Evolutionary conservation across 345 rosid genomes (phyloP).

Genomic region (Gynandropsis gynandra): DNA sequence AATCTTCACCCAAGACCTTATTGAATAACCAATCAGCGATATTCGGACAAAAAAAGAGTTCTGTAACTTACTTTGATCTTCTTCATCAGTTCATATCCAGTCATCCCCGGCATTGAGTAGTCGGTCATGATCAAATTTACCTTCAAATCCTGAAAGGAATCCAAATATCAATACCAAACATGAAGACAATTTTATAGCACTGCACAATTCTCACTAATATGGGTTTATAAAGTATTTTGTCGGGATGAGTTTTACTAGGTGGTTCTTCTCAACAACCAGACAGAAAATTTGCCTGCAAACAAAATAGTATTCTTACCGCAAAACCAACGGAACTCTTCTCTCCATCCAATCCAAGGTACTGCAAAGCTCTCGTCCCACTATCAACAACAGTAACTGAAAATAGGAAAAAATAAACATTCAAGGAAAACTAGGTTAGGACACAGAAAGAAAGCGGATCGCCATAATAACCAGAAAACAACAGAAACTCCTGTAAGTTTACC

Average conservation of each 20-base stretch:
- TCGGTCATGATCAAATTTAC: slow-evolving; percentile 74
- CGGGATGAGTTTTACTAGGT: no score
- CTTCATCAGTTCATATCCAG: slow-evolving; percentile 71
- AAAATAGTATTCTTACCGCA: slow-evolving; percentile 41
- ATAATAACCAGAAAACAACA: background rate
- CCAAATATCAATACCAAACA: background rate
- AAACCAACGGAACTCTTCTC: slow-evolving; percentile 47
- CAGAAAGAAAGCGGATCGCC: background rate
- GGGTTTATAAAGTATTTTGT: no score
- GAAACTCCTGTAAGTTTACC: slow-evolving; percentile 34
- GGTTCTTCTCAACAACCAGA: slow-evolving; percentile 21
- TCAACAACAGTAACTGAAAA: slow-evolving; percentile 65
- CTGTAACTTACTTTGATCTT: slow-evolving; percentile 51
- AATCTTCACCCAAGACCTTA: background rate
- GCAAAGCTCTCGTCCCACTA: slow-evolving; percentile 64
- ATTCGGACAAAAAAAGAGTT: background rate
- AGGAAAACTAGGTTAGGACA: background rate
- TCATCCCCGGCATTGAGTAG: slow-evolving; percentile 87
- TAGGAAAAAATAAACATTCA: background rate
- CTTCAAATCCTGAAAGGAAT: slow-evolving; percentile 46
- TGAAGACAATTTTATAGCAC: no score
- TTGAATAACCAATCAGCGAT: background rate
- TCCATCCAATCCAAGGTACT: slow-evolving; percentile 75
- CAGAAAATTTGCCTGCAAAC: background rate
- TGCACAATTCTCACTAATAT: no score